phyloP scores from a whole-genome alignment of 108 stramenopile genomes.

The Skeletonema menzelii region DNA sequence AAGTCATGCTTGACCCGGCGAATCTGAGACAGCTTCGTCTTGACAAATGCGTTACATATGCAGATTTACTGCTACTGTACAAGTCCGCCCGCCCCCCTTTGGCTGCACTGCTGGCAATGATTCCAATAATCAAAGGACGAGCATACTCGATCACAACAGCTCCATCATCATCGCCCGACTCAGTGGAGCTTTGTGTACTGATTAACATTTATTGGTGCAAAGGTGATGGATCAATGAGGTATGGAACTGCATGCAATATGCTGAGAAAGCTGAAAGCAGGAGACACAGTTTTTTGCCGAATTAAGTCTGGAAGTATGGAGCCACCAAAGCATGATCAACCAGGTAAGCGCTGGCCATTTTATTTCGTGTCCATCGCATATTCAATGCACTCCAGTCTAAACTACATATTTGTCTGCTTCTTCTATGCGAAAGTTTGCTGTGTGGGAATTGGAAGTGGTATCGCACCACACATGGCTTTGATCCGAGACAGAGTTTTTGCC shows the following conservation, averaged over 20 bases:
- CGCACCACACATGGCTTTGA: constrained; percentile 88
- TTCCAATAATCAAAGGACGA: constrained; percentile 84
- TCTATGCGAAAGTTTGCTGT: constrained; percentile 56
- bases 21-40: constrained; percentile 40
- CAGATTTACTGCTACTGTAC: constrained; percentile 50
- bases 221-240: constrained; percentile 37
- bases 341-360: constrained; percentile 8
- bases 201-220: constrained; percentile 64
- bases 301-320: constrained; percentile 68
- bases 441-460: constrained; percentile 91
- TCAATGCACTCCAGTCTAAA: background rate
- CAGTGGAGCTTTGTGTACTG: constrained; percentile 56
- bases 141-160: constrained; percentile 87
- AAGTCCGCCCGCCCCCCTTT: constrained; percentile 59
- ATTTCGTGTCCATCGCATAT: background rate
- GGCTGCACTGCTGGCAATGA: constrained; percentile 59
- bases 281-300: constrained; percentile 54
- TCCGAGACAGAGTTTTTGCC: constrained; percentile 75
- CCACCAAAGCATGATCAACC: constrained; percentile 51
- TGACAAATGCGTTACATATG: constrained; percentile 52
- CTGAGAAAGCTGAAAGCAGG: constrained; percentile 48
- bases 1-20: constrained; percentile 42
- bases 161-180: constrained; percentile 42
- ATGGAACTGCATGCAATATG: constrained; percentile 63
- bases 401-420: background rate